Base-by-base conservation (phyloP, 331 rosid species). In the Cydonia oblonga region DNA sequence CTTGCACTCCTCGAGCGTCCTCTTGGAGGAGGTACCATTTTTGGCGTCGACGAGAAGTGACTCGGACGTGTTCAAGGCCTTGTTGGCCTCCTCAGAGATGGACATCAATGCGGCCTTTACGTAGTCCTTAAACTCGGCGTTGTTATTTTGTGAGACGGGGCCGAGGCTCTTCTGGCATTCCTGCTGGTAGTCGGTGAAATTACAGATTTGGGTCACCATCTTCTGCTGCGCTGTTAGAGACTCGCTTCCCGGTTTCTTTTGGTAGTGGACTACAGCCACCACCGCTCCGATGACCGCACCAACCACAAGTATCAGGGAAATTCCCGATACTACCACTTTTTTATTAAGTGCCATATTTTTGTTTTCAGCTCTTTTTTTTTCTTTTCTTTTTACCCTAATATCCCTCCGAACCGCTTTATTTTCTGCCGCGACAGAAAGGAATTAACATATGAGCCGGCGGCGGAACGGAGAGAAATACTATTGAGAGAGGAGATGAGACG, bases 1-100 rank as follows among this genome's bases (percentile, higher is more conserved):
- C 26, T 83, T 90, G 82, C 96, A 90, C 14, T 86, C 96, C 10
- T 83, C 84, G 1, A 83, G 78, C 0, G 87, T 70, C 88, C 78
- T 80, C 72, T 86, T 86, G 2, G 69, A 2, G 2, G 80, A 73
- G 14, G 33, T 51, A 2, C 51, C 68, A 24, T 5, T 38, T 35
- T 56, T 80, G 5, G 82, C 42, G 2, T 84, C 84, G 0, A 40
- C 12, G 0, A 77, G 2, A 44, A 88, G 85, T 4, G 69, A 71
- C 10, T 83, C 87, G 0, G 87, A 83, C 81, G 83, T 66, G 73
- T 90, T 88, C 5, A 86, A 64, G n/a, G 90, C 78, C 25, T 81
- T 88, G 71, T 77, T 75, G 6, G 82, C 82, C 14, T 76, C 76
- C 0, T 80, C 77, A 0, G 74, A 68, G 29, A 84, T 33, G 25